Percentiles rank a stretch among this genome's conserved stretches.
Conservation (phyloP, 805 yeast species). For the Alloascoidea africana region DNA sequence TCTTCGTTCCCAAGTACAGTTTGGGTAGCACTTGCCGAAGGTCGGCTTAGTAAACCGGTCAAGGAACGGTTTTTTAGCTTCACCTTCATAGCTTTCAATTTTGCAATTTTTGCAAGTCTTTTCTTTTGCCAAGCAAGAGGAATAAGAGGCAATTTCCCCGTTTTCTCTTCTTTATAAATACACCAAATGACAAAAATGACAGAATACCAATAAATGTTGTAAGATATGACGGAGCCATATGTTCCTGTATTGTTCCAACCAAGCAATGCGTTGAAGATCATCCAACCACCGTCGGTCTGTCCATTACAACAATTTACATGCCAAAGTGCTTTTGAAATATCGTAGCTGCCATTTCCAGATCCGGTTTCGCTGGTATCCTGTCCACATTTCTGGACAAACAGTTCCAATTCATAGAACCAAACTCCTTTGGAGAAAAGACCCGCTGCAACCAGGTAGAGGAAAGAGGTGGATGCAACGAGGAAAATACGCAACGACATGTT, state of each 20-base stretch:
- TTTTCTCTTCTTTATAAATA: slow-evolving; percentile 36
- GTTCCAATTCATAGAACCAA: slow-evolving; percentile 79
- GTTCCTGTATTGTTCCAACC: slow-evolving; percentile 96
- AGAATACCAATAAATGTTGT: slow-evolving; percentile 53
- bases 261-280: slow-evolving; percentile 73
- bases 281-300: slow-evolving; percentile 84
- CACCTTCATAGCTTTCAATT: not conserved
- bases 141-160: slow-evolving; percentile 43
- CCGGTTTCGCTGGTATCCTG: slow-evolving; percentile 81
- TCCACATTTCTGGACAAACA: slow-evolving; percentile 64
- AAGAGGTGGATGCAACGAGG: slow-evolving; percentile 59
- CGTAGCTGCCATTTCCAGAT: slow-evolving; percentile 88
- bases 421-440: slow-evolving; percentile 79
- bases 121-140: slow-evolving; percentile 50
- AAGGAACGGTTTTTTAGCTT: not conserved
- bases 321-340: slow-evolving; percentile 69
- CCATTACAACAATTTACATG: slow-evolving; percentile 94
- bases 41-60: no score
- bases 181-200: slow-evolving; percentile 27
- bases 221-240: slow-evolving; percentile 68
- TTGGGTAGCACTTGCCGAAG: no score
- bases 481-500: slow-evolving; percentile 64
- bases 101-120: slow-evolving; percentile 26
- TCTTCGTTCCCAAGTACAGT: no score
- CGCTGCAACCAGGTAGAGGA: slow-evolving; percentile 72